These are phyloP conservation scores for Udeniomyces megalosporus DNA, from an alignment of 768 basidiomycete genomes.

Conservation along the genomic window DNA sequence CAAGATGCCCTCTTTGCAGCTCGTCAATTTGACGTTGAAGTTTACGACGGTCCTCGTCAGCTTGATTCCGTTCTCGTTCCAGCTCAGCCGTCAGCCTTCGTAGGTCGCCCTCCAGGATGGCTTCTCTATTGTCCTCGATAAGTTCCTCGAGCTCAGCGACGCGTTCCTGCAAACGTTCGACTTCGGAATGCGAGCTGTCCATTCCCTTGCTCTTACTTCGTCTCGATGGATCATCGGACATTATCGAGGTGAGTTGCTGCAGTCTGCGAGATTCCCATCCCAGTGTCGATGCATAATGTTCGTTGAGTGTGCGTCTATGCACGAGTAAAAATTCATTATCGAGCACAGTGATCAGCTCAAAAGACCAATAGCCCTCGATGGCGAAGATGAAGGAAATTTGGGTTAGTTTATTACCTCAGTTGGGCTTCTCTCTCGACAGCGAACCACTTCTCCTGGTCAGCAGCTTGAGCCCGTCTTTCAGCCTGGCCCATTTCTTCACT, in stretches of 20 bases:
- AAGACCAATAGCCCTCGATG: too few species aligned
- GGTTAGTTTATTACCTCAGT: too few species aligned
- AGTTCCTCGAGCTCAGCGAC: constrained; percentile 11
- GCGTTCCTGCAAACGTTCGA: constrained; percentile 17
- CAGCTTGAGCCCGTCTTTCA: constrained; percentile 28
- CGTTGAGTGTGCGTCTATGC: constrained; percentile 26
- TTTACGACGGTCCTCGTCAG: constrained; percentile 21
- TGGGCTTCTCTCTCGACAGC: constrained; percentile 25
- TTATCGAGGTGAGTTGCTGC: constrained; percentile 12
- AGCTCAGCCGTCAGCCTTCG: neutral
- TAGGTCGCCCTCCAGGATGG: neutral
- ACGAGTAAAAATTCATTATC: neutral
- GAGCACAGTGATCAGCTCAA: too few species aligned
- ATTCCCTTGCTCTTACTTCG: constrained; percentile 21
- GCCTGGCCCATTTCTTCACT: constrained; percentile 28
- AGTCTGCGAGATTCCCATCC: constrained; percentile 30
- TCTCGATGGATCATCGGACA: neutral
- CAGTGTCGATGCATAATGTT: constrained; percentile 30
- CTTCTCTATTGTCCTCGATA: constrained; percentile 8
- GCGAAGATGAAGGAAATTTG: too few species aligned
- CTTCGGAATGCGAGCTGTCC: constrained; percentile 17
- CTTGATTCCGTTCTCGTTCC: neutral
- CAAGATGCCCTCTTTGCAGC: neutral
- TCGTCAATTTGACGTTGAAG: constrained; percentile 17
- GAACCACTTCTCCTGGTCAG: constrained; percentile 30